Base-by-base conservation (phyloP, 2,329 filamentous ascomycete genomes). In the Knufia petricola region DNA sequence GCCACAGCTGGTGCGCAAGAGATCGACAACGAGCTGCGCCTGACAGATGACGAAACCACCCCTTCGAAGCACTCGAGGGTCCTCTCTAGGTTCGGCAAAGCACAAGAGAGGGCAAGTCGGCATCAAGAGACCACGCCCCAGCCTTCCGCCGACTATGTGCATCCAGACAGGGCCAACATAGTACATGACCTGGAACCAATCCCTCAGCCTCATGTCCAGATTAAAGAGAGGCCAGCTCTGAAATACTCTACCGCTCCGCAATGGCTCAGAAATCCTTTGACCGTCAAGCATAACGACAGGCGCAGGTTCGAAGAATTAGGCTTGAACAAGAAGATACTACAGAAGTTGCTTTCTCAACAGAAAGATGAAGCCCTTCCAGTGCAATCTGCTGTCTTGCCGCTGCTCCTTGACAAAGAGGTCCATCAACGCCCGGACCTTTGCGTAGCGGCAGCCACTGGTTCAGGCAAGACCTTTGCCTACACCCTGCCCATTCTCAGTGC, bases 401-500 rank as follows among this genome's bases (percentile, higher is more conserved):
- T 94, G 34, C 74, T 98, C 3, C 71, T 94, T 3, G 81, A 79
- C 19, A 78, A 76, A 0, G 74, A 76, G 36, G 71, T 76, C 49
- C 70, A 76, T 30, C 75, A 80, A 30, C 69, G 77, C 1, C 85
- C 87, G 3, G 92, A 98, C 63, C 67, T 98, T 3, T 83, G 94
- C 38, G 82, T 98, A 2, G 92, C 88, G 6, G 92, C 94, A 0
- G 85, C 90, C 1, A 98, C 92, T 0, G 92, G 92, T 7, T 96
- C 92, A 0, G 92, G 92, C 49, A 98, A 98, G 64, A 98, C 92
- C 0, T 66, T 98, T 13, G 85, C 90, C 0, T 98, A 98, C 60
- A 79, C 90, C 0, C 70, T 98, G 2, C 92, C 92, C 0, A 80
- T 98, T 50, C 76, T 94, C 3, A 79, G 87, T 39, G 81, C 84